Percentiles rank a stretch among this genome's conserved stretches.
phyloP scores from a whole-genome alignment of 106 monocot genomes.

The Dendrobium huoshanense region DNA sequence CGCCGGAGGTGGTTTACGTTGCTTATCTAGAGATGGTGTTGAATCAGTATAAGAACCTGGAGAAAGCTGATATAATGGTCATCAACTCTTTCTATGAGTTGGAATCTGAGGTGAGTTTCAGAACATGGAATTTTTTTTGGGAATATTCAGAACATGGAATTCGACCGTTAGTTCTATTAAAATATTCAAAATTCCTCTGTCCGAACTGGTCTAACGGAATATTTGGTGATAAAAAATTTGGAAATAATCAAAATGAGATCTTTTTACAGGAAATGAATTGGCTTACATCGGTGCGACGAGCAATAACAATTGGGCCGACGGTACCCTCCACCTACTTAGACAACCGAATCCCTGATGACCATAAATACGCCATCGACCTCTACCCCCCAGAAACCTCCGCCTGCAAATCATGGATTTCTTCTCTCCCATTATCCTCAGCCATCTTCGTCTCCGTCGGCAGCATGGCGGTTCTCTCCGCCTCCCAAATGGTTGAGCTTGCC shows the following conservation, averaged over 20 bases:
- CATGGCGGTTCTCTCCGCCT: background rate
- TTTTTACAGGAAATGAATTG: constrained; percentile 14
- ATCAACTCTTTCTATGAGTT: constrained; percentile 52
- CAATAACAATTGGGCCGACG: constrained; percentile 29
- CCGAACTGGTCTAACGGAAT: too few relatives aligned
- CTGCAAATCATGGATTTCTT: constrained; percentile 29
- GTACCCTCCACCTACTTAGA: constrained; percentile 15
- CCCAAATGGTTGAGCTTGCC: constrained; percentile 14
- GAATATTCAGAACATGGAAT: too few relatives aligned
- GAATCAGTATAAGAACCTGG: constrained; percentile 39
- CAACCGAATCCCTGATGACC: constrained; percentile 13
- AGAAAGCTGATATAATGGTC: constrained; percentile 28
- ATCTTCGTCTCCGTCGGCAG: constrained; percentile 27
- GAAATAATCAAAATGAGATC: too few relatives aligned
- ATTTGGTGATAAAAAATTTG: too few relatives aligned
- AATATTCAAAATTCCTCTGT: too few relatives aligned
- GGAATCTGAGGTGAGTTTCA: constrained; percentile 21
- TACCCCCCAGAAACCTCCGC: constrained; percentile 11
- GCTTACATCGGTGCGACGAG: constrained; percentile 10
- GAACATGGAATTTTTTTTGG: too few relatives aligned
- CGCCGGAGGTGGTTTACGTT: constrained; percentile 1
- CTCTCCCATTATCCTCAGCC: constrained; percentile 11
- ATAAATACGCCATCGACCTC: constrained; percentile 26
- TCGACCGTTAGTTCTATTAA: too few relatives aligned
- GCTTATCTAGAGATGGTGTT: constrained; percentile 22